Evolutionary conservation across 208 protist genomes (phyloP).

Genomic region (Trypanosoma lewisi): DNA sequence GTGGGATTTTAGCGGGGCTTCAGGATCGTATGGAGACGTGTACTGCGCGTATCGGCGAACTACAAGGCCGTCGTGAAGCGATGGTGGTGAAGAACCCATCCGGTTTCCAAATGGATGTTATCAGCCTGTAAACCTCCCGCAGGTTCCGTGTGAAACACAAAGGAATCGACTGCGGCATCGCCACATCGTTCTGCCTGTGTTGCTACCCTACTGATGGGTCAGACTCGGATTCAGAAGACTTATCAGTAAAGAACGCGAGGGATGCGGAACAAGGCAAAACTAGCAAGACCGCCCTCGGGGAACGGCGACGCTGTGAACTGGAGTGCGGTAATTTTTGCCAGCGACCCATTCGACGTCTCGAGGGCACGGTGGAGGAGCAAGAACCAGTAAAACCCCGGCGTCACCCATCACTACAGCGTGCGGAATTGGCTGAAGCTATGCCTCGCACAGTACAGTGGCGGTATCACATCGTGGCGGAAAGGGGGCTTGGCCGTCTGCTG

Average conservation of each 20-base stretch:
- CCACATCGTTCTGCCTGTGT: conserved; percentile 4
- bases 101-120: conserved; percentile 19
- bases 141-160: conserved; percentile 12
- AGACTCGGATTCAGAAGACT: conserved; percentile 4
- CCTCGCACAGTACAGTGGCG: conserved; percentile 16
- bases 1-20: conserved; percentile 21
- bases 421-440: conserved; percentile 15
- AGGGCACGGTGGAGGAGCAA: conserved; percentile 15
- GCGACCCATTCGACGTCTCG: conserved; percentile 19
- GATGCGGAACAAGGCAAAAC: neutral
- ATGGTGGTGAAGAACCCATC: conserved; percentile 26
- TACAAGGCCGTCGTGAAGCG: conserved; percentile 29
- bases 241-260: neutral
- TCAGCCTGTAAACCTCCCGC: conserved; percentile 7
- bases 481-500: conserved; percentile 30
- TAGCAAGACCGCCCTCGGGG: neutral
- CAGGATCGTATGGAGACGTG: conserved; percentile 21
- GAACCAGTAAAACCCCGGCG: conserved; percentile 19
- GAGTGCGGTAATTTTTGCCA: conserved; percentile 12
- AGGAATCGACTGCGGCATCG: neutral
- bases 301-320: neutral
- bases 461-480: conserved; percentile 24
- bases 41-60: conserved; percentile 19
- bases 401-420: conserved; percentile 19
- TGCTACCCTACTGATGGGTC: neutral